Base-by-base conservation (phyloP, 1,139 yeast genomes). In the Lodderomyces theae region DNA sequence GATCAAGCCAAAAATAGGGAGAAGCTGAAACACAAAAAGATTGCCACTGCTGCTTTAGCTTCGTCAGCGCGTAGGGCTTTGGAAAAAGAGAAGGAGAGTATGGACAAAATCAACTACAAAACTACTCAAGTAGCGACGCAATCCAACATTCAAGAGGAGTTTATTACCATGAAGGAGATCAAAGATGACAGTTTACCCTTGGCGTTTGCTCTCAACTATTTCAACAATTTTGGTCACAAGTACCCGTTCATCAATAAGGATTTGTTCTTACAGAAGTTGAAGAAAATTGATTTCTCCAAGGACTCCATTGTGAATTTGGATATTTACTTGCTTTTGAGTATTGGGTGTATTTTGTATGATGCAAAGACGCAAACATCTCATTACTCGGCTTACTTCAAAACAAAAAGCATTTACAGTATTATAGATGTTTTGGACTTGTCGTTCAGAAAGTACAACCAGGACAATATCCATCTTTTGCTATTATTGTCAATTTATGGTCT, bases 271-370 rank as follows among this genome's bases (percentile, higher is more conserved):
- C 44, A 40, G 7, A 51, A 51, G 23, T 51, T 69, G 39, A 46
- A 50, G 4, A 48, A 51, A 10, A 54, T 66, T 16, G 60, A 66
- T 36, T 70, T 71, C 45, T 44, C 50, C 13, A 54, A 55, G 34
- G 76, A 71, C 44, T 54, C 67, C 11, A 66, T 71, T 36, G 61
- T 71, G 15, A 63, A 62, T 45, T 52, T 69, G 41, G 72, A 68
- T 44, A 50, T 64, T 15, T 71, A 69, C 50, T 49, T 71, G 41
- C 51, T 71, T 19, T 51, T 71, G 57, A 61, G 69, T 41, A 64
- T 68, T 23, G 77, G 77, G 3, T 64, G 74, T 44, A 48, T 67
- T 16, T 53, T 69, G 4, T 57, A 61, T 43, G 75, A 70, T 47
- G 53, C 62, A 18, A 58, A 58, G 39, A 53, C 54, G 37, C 44